Evolutionary conservation across 305 asterid genomes (phyloP), one percentile per base, ranked within the genome.

Genomic region (Solanum chacoense): DNA sequence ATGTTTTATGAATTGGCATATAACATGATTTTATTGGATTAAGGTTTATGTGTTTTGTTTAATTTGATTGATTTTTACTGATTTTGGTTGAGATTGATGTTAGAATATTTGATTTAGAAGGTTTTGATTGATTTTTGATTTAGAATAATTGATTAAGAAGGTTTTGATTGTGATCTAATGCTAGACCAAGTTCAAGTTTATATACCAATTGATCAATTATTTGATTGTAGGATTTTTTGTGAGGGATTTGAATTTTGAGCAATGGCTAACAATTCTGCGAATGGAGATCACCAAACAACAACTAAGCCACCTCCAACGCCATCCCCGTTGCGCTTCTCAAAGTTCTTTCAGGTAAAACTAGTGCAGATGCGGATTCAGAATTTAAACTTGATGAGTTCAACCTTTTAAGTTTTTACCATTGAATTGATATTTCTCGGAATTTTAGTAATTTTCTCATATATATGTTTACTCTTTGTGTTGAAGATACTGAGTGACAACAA

Each of bases 301-400:
- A 85, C 90, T 28, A 91, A 91, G 88, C 90, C 90, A 5, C 93
- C 93, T 84, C 93, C 93, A 67, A 88, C 83, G 18, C 93, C 93
- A 26, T 91, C 93, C n/a, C 93, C 93, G 2, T 81, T 91, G 93
- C 87, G 93, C 9, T 91, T 91, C 90, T 91, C 93, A 16, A 91
- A 91, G 90, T 91, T 91, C 77, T 89, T 91, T 86, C 91, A 89
- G 90, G 93, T 91, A 35, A 34, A 38, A 3, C 11, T 50, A 2
- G 0, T 11, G 2, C 1, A 12, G 63, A 24, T 6, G 32, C 34
- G 13, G 11, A 78, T 78, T 13, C 4, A 78, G 4, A 78, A 78
- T 78, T 78, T 37, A n/a, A 78, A 78, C 34, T 78, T n/a, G 7
- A 37, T 24, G 28, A 24, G 11, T 8, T 31, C 18, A 10, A n/a